Conservation (phyloP, 202 grass and related monocot genomes). For the Hordeum pubiflorum region DNA sequence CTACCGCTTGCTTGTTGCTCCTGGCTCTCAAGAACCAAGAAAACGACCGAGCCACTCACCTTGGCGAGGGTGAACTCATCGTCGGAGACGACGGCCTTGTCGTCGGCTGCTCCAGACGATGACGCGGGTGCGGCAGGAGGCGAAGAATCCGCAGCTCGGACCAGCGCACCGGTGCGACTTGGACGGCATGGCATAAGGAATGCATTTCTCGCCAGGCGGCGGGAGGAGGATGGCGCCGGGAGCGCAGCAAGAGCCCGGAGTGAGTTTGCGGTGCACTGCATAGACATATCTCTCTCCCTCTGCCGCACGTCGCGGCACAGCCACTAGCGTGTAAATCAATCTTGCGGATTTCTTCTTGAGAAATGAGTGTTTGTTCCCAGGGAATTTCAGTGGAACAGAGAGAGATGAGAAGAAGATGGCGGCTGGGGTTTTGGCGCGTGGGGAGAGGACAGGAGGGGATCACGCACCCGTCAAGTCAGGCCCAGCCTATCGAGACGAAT, state of each 20-base stretch:
- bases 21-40: background rate
- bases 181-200: background rate
- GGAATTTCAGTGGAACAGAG: background rate
- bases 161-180: slow-evolving; percentile 24
- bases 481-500: background rate
- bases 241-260: slow-evolving; percentile 26
- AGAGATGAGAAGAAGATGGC: background rate
- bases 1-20: background rate
- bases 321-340: background rate
- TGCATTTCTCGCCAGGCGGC: background rate
- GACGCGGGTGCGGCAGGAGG: slow-evolving; percentile 14
- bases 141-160: slow-evolving; percentile 38
- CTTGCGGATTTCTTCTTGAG: background rate
- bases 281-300: slow-evolving; percentile 21
- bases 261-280: slow-evolving; percentile 21
- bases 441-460: background rate
- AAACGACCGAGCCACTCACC: slow-evolving; percentile 11
- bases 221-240: slow-evolving; percentile 2
- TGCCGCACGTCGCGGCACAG: background rate
- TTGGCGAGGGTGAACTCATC: slow-evolving; percentile 78
- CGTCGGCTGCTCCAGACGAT: slow-evolving; percentile 6
- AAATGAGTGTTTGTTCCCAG: background rate
- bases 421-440: slow-evolving; percentile 33
- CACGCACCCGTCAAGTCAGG: background rate
- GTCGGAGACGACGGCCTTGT: slow-evolving; percentile 58